Evolutionary conservation across 164 flowering plant species (phyloP).

Genomic region (Tetrastigma voinierianum): DNA sequence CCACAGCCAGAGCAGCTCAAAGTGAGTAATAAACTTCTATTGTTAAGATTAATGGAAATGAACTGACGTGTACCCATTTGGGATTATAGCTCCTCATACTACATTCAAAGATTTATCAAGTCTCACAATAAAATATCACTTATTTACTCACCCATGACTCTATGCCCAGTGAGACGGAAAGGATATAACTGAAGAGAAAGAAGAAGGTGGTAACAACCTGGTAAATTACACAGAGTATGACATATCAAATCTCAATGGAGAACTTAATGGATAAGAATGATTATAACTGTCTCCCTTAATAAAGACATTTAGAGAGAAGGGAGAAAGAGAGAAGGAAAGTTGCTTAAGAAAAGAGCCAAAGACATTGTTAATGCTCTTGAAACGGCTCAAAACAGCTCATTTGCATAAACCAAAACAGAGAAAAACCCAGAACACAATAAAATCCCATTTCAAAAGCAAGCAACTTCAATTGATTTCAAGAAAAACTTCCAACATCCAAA

Average conservation of each 20-base stretch:
- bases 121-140: neutral
- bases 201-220: no score
- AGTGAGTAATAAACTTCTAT: neutral
- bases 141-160: neutral
- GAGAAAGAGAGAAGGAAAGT: neutral
- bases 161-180: neutral
- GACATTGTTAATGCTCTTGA: neutral
- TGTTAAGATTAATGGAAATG: neutral
- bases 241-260: no score
- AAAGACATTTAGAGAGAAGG: conserved; percentile 2
- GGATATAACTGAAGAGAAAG: neutral
- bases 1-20: conserved; percentile 8
- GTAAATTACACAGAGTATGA: no score
- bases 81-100: neutral
- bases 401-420: neutral
- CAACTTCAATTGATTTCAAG: conserved; percentile 1
- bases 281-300: neutral
- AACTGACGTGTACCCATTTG: neutral
- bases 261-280: neutral
- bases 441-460: neutral
- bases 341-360: no score
- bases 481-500: no score
- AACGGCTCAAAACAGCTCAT: neutral
- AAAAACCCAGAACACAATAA: conserved; percentile 5
- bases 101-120: neutral